phyloP scores from a whole-genome alignment of 2,329 filamentous ascomycete genomes.

The Ascosphaera pollenicola region DNA sequence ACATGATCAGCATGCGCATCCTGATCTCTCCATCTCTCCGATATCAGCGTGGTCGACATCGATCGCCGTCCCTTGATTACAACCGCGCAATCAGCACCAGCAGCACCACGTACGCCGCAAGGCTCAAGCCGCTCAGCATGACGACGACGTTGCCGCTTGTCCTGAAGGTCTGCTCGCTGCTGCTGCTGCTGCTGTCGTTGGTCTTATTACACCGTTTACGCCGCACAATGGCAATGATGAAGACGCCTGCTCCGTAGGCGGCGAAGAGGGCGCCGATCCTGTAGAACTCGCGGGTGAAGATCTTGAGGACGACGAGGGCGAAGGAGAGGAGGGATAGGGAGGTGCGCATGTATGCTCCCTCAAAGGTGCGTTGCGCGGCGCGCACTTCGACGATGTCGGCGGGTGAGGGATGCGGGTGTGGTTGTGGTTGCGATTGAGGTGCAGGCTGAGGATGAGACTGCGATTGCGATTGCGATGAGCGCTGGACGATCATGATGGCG shows the following conservation, averaged over 20 bases:
- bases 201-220: constrained; percentile 52
- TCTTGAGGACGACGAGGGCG: constrained; percentile 79
- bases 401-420: constrained; percentile 33
- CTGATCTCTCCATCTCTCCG: too few species aligned
- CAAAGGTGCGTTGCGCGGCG: constrained; percentile 86
- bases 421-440: too few species aligned
- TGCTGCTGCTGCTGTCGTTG: too few species aligned
- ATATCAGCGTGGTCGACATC: too few species aligned
- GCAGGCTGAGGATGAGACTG: constrained; percentile 25
- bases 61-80: too few species aligned
- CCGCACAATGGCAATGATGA: constrained; percentile 65
- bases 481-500: too few species aligned
- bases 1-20: neutral
- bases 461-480: too few species aligned
- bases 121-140: constrained; percentile 36
- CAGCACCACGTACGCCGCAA: constrained; percentile 38
- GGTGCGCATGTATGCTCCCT: constrained; percentile 90
- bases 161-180: constrained; percentile 36
- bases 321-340: constrained; percentile 91
- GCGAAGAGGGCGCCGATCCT: constrained; percentile 91
- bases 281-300: constrained; percentile 94
- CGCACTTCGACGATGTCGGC: constrained; percentile 85
- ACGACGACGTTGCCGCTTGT: constrained; percentile 45
- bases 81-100: constrained; percentile 26
- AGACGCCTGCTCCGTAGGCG: constrained; percentile 65